Evolutionary conservation across 306 rosid genomes (phyloP), one percentile per base, ranked within the genome.

Genomic region (Comarum palustre): DNA sequence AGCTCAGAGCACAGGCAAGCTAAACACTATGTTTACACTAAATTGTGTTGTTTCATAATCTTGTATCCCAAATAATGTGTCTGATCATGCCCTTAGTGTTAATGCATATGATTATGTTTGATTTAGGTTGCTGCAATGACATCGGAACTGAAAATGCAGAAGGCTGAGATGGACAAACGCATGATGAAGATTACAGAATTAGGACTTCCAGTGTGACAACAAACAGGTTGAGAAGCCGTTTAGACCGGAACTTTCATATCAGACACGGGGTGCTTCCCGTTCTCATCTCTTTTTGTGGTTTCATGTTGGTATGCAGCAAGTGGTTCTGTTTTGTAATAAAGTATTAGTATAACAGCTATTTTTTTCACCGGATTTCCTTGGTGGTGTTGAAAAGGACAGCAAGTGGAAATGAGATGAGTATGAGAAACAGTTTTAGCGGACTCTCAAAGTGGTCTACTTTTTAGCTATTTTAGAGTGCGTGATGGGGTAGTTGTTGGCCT

Each of bases 1-100:
- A 87, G 73, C 96, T 93, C 75, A 83, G 98, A 76, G 90, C 94
- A 60, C 97, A 93, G 92, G 98, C 77, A 78, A 85, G 95, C 45
- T 74, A 39, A 52, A 29, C 62, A 58, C 57, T 48, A 13, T 67
- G 15, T 31, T 22, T 62, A 13, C 42, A 7, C n/a, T 36, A 17
- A 4, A 63, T 66, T 31, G 31, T 42, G 39, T 52, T 52, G 3
- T 1, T 34, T 47, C 58, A 15, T n/a, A 19, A 6, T 54, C 46
- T 2, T 34, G n/a, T 5, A 1, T 2, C 15, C 14, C 36, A 45
- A 12, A 60, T 45, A 11, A 58, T 58, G 27, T 12, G 17, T 25
- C 63, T 57, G 17, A 3, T 25, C 27, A 6, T 57, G 34, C 25
- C 36, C 63, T 25, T 75, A 64, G 8, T 12, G 34, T 17, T 61